Evolutionary conservation across 345 rosid species (phyloP), one percentile per base, ranked within the genome.

Genomic region (Salix purpurea): DNA sequence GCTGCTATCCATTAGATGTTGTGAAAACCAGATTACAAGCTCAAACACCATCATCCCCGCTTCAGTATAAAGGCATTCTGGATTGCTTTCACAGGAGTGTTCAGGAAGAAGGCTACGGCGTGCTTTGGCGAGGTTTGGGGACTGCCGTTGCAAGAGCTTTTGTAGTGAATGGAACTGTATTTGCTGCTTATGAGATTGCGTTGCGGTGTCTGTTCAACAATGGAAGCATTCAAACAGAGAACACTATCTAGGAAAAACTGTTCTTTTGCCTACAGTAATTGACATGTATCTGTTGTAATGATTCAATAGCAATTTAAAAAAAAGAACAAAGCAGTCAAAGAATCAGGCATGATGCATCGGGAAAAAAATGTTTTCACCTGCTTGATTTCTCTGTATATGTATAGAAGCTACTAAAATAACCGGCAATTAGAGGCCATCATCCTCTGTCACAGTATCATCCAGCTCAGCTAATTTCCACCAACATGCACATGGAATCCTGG

Each of bases 61-160:
- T 28, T 2, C 86, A 81, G 71, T 96, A 94, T 68, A 70, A 77
- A 4, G 98, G 99, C 44, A 89, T 90, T 21, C 19, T 85, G 1
- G 91, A 96, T 85, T 93, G 99, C 76, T 84, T 91, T 23, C 64
- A 72, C 24, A 90, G 83, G 78, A 93, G 94, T 65, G 82, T 91
- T 36, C 77, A 75, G 70, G 84, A 85, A 75, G 97, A 96, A 24
- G 97, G 99, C 21, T 85, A 88, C 54, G 0, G 80, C 0, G 91
- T 95, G 76, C 93, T 93, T 30, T 95, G 93, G 93, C 81, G 97
- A 72, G 99, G 99, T n/a, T 75, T 95, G 32, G 98, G 97, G 48
- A 93, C 99, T 77, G 99, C 98, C n/a, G 96, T 96, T 65, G 84
- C 96, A 67, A 86, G 98, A 85, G 99, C 99, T 71, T 96, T 96